Evolutionary conservation across 2,329 filamentous ascomycete species (phyloP).

Genomic region (Colletotrichum kahawae): DNA sequence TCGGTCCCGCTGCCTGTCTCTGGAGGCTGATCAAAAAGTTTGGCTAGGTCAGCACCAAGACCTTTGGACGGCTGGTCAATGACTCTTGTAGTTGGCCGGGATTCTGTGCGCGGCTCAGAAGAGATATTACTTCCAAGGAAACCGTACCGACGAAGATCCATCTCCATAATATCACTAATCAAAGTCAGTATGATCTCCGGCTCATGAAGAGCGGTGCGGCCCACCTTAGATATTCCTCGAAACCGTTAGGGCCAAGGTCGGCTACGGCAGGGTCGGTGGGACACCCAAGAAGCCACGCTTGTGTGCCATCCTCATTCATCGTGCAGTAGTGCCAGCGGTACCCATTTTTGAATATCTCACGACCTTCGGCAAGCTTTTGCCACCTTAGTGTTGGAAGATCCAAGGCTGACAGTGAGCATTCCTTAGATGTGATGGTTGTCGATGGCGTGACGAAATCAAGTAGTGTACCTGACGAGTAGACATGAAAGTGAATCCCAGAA

Average conservation of each 20-base stretch:
- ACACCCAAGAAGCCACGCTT: constrained; percentile 95
- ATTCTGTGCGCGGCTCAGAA: constrained; percentile 56
- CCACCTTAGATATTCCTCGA: constrained; percentile 84
- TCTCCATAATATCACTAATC: constrained; percentile 81
- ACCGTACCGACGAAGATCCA: constrained; percentile 91
- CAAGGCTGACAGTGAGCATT: constrained; percentile 89
- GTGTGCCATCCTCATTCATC: constrained; percentile 92
- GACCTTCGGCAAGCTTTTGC: constrained; percentile 93
- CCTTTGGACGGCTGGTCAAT: constrained; percentile 64
- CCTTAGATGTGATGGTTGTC: constrained; percentile 81
- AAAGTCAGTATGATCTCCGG: neutral
- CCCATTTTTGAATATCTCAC: constrained; percentile 89
- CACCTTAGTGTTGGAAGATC: constrained; percentile 88
- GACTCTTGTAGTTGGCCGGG: constrained; percentile 53
- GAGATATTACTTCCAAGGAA: constrained; percentile 80
- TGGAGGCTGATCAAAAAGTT: constrained; percentile 84
- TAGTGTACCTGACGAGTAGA: constrained; percentile 90
- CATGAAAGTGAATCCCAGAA: constrained; percentile 92
- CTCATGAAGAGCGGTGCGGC: neutral
- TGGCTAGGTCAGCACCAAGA: constrained; percentile 84
- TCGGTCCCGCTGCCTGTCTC: constrained; percentile 88
- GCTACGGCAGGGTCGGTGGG: constrained; percentile 73
- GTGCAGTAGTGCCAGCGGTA: constrained; percentile 99
- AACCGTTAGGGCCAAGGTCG: constrained; percentile 70
- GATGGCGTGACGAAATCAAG: constrained; percentile 95